Base-by-base conservation (phyloP, 139 green algal species). In the Micractinium conductrix region DNA sequence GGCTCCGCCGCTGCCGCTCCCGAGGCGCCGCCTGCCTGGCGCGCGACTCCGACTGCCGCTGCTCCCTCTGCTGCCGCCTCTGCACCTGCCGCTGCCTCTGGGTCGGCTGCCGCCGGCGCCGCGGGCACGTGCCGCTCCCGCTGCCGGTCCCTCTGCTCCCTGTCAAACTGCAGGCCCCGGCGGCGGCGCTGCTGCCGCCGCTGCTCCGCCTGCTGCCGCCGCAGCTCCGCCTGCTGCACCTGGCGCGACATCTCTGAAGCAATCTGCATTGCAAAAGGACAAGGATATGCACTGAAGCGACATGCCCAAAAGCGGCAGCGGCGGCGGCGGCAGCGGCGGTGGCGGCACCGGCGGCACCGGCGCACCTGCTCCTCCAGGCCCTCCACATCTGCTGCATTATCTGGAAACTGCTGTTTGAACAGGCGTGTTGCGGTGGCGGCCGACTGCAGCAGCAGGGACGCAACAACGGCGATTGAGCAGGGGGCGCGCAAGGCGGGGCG, bases 401-500 rank as follows among this genome's bases (percentile, higher is more conserved):
- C 78, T 0, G 87, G 80, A 50, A 91, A 92, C 33, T 84, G 80
- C 4, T 38, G 65, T 22, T 58, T 69, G 79, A 87, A 93, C 9
- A 82, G 80, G 0, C 89, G 73, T 9, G 83, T 35, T 0, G 87
- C 87, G 22, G 83, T 68, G 35, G 85, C 16, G 2, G 86, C 90
- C 35, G 81, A 89, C 90, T 92, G 86, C 85, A 78, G n/a, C 42
- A 53, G 4, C 70, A 53, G 70, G 24, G 37, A 35, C 42, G 22
- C 4, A 2, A 37, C 40, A 40, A 21, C 2, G 40, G 24, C 38
- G n/a, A n/a, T n/a, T n/a, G n/a, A 55, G 10, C 38, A 58, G 40
- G 33, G 1, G 14, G 71, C 71, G 71, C 67, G 28, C 60, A 68
- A 38, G 60, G 60, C 10, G 26, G 53, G 53, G 53, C 53, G 26